A percentile compares a stretch with the other conserved stretches of the same genome.
These are phyloP conservation scores for Podaxis sp. DNA, from an alignment of 768 basidiomycete species.

Conservation along the genomic window DNA sequence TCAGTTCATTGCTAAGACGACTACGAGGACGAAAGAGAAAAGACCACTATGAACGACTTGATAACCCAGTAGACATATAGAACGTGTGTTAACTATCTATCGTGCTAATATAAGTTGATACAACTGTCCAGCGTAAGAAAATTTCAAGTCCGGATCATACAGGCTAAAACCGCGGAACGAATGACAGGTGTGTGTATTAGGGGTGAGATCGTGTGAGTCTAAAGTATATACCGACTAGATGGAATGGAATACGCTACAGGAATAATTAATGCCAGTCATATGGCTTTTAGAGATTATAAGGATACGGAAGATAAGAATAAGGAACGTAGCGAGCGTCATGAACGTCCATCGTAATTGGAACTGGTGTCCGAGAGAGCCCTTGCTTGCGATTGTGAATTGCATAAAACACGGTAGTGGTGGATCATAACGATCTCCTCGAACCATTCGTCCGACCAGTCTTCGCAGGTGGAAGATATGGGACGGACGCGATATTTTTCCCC, in stretches of 20 bases:
- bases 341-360: conserved; percentile 14
- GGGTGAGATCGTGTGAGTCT: conserved; percentile 1
- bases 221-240: conserved; percentile 2
- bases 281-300: conserved; percentile 13
- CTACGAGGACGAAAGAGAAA: conserved; percentile 19
- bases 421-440: conserved; percentile 64
- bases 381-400: conserved; percentile 25
- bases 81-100: conserved; percentile 1
- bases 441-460: conserved; percentile 60
- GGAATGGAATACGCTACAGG: not conserved
- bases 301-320: conserved; percentile 5
- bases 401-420: conserved; percentile 43
- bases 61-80: conserved; percentile 13
- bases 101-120: conserved; percentile 9
- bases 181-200: conserved; percentile 14
- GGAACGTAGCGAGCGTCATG: conserved; percentile 13
- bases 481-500: conserved; percentile 49
- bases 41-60: conserved; percentile 33
- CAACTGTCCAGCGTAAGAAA: conserved; percentile 1
- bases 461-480: conserved; percentile 43
- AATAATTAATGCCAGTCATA: conserved; percentile 11
- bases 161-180: conserved; percentile 7
- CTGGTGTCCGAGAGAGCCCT: conserved; percentile 13
- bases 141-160: conserved; percentile 9
- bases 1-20: conserved; percentile 25